Evolutionary conservation across 805 yeast genomes (phyloP), one percentile per base, ranked within the genome.

Genomic region (Scheffersomyces spartinae): DNA sequence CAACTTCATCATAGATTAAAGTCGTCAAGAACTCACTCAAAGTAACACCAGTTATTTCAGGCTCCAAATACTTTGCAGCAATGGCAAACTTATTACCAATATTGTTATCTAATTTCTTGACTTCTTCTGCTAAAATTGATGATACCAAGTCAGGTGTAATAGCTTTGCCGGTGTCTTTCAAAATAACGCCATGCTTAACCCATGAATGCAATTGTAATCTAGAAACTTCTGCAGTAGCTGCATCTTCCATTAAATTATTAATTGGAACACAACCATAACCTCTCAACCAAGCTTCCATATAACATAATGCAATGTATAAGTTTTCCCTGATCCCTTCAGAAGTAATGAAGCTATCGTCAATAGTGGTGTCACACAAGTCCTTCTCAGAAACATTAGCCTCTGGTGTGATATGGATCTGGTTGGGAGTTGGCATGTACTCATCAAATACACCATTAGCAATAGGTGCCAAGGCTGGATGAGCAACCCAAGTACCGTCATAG

Each of bases 401-500:
- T 6, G 41, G 36, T 9, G 31, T 24, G 14, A 33, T 27, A 24
- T 31, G 36, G 9, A 40, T 37, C 27, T 41, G 46, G 31, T 39
- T 41, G 4, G 46, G 46, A 2, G 41, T 38, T 10, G 44, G 46
- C 46, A 41, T 41, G 23, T 38, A 28, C 21, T 27, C 18, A 28
- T 40, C 25, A 18, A 40, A 40, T 4, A 40, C 32, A 4, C 23
- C 33, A 20, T 36, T 39, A 16, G 44, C 46, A 25, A 39, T 33
- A 7, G 40, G 28, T 9, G 41, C 41, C 20, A 41, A 33, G 8
- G 38, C 40, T 10, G 46, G 44, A 21, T 39, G 42, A 7, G 46
- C 46, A 7, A 41, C 41, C 46, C 46, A 39, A 7, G 46, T 41
- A 9, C 44, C 46, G 26, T 41, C 44, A 27, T 37, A 31, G 17